Percentiles rank a stretch among this genome's conserved stretches.
Evolutionary conservation across 139 green algal genomes (phyloP).

Genomic region (Microglena sp.): DNA sequence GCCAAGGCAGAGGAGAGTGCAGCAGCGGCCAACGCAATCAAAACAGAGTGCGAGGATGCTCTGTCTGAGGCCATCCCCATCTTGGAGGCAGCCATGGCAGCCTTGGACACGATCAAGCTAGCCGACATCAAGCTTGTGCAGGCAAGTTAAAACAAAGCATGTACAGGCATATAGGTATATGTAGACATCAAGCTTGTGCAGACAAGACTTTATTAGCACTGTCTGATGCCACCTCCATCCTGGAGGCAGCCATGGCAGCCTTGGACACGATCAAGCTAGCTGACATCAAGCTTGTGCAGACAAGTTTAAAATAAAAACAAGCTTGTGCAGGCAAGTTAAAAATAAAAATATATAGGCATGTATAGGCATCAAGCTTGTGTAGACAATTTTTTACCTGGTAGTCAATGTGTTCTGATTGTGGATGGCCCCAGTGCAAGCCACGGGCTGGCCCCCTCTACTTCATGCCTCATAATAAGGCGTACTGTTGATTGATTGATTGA

Average conservation of each 20-base stretch:
- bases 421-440: too few species aligned
- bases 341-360: neutral
- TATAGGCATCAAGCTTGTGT: too few species aligned
- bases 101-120: slow-evolving; percentile 75
- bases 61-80: slow-evolving; percentile 48
- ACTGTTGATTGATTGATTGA: too few species aligned
- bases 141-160: neutral
- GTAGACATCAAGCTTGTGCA: too few species aligned
- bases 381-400: too few species aligned
- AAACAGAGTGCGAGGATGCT: slow-evolving; percentile 65
- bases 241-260: slow-evolving; percentile 64
- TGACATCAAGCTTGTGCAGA: too few species aligned
- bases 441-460: too few species aligned
- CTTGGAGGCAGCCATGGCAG: slow-evolving; percentile 27
- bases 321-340: slow-evolving; percentile 12
- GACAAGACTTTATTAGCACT: slow-evolving; percentile 62
- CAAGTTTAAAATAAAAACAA: slow-evolving; percentile 47
- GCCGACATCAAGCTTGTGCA: slow-evolving; percentile 62
- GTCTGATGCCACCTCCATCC: slow-evolving; percentile 47
- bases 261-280: slow-evolving; percentile 76
- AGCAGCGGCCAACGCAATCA: slow-evolving; percentile 59
- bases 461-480: too few species aligned
- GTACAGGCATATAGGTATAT: neutral
- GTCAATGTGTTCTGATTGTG: too few species aligned
- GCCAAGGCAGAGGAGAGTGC: slow-evolving; percentile 50